These are phyloP conservation scores for Zygnema circumcarinatum DNA, from an alignment of 139 green algal species.

Conservation along the genomic window DNA sequence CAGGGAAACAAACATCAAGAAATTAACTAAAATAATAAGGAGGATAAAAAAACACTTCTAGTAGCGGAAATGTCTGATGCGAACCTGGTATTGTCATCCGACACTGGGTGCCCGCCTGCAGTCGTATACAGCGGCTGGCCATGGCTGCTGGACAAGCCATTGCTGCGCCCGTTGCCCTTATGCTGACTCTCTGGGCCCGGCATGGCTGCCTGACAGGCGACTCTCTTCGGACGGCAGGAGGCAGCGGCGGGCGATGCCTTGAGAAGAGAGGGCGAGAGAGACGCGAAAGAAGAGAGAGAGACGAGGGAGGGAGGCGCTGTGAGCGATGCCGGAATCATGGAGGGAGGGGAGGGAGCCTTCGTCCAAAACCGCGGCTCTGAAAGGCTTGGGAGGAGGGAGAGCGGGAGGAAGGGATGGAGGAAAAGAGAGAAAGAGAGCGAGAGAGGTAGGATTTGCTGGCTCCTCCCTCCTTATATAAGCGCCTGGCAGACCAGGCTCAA, in stretches of 20 bases:
- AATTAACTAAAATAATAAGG: not conserved
- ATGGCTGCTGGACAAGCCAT: constrained; percentile 17
- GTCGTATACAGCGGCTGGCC: constrained; percentile 82
- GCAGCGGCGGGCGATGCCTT: too few relatives aligned
- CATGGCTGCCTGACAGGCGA: too few relatives aligned
- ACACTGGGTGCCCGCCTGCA: constrained; percentile 85
- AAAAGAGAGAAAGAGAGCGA: constrained; percentile 10
- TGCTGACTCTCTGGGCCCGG: not conserved
- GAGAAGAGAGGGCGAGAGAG: not conserved
- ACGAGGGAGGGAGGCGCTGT: constrained; percentile 42
- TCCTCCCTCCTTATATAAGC: too few relatives aligned
- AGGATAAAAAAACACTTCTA: not conserved
- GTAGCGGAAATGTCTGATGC: not conserved
- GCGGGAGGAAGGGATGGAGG: constrained; percentile 2
- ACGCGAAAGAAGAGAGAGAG: not conserved
- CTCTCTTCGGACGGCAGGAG: too few relatives aligned
- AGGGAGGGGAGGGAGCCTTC: not conserved
- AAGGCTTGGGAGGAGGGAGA: not conserved
- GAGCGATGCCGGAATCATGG: not conserved
- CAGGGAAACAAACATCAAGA: not conserved
- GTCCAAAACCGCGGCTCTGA: too few relatives aligned
- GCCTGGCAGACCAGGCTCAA: too few relatives aligned
- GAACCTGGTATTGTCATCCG: constrained; percentile 87
- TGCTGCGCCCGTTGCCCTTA: not conserved
- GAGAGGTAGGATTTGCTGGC: constrained; percentile 9